These are phyloP conservation scores for Lycium ferocissimum DNA, from an alignment of 257 asterid species.

Conservation along the genomic window DNA sequence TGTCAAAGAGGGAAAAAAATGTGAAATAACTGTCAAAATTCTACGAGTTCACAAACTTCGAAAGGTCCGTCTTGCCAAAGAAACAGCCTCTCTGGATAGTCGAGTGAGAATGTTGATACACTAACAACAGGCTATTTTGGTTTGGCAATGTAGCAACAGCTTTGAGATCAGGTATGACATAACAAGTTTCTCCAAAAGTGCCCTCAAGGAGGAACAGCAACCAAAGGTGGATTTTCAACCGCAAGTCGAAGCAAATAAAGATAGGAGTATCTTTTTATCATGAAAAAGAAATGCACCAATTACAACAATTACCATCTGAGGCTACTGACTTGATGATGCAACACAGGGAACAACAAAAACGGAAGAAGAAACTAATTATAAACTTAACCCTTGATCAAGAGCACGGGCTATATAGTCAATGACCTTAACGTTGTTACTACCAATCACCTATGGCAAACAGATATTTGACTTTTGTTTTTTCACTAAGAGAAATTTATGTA, in stretches of 20 bases:
- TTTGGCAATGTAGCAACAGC: background rate
- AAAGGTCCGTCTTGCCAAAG: background rate
- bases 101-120: background rate
- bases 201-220: background rate
- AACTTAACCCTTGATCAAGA: background rate
- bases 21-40: background rate
- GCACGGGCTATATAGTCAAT: background rate
- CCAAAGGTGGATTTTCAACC: background rate
- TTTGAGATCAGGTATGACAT: background rate
- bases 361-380: constrained; percentile 9
- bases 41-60: constrained; percentile 5
- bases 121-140: constrained; percentile 15
- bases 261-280: background rate
- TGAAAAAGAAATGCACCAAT: background rate
- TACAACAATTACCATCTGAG: background rate
- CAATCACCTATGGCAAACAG: background rate
- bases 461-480: background rate
- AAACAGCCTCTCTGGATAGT: background rate
- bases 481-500: background rate
- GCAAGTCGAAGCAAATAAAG: background rate
- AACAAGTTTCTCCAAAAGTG: background rate
- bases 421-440: background rate
- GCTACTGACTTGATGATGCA: background rate
- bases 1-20: background rate
- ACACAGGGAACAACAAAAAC: constrained; percentile 3